Percentiles rank a stretch among this genome's conserved stretches.
Evolutionary conservation across 2,329 filamentous ascomycete genomes (phyloP).

Genomic region (Ascochyta fabae): DNA sequence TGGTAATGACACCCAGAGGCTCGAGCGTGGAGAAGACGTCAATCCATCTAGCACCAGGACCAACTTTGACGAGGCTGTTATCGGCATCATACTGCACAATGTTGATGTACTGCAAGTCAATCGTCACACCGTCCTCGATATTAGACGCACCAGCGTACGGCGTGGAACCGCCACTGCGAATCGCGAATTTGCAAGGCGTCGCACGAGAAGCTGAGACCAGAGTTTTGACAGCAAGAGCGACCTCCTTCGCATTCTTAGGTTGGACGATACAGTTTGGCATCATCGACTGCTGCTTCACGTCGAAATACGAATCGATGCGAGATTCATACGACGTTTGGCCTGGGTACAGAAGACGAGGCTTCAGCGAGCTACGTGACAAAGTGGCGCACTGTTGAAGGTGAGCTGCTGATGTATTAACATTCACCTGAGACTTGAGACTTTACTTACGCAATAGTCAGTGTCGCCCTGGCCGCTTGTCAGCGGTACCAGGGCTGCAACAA

Average conservation of each 20-base stretch:
- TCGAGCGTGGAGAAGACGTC: slow-evolving; percentile 35
- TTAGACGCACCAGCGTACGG: slow-evolving; percentile 35
- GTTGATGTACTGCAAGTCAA: slow-evolving; percentile 34
- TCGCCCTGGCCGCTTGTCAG: neutral
- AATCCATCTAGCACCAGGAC: slow-evolving; percentile 35
- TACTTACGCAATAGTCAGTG: slow-evolving; percentile 12
- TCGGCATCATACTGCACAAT: slow-evolving; percentile 23
- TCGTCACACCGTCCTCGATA: slow-evolving; percentile 36
- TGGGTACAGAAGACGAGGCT: slow-evolving; percentile 20
- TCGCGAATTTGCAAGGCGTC: slow-evolving; percentile 28
- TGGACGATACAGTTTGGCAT: slow-evolving; percentile 35
- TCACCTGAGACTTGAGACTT: neutral
- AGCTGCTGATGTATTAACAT: neutral
- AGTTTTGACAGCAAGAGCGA: slow-evolving; percentile 26
- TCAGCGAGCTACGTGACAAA: slow-evolving; percentile 15
- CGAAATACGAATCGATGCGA: slow-evolving; percentile 28
- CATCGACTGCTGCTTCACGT: slow-evolving; percentile 29
- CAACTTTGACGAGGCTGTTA: slow-evolving; percentile 26
- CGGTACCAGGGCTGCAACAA: slow-evolving; percentile 15
- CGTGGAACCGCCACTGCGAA: slow-evolving; percentile 36
- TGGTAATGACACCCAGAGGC: slow-evolving; percentile 27
- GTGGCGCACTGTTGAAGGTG: slow-evolving; percentile 15
- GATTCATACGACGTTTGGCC: slow-evolving; percentile 21
- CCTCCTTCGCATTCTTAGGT: slow-evolving; percentile 25
- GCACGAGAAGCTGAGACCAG: neutral